These are phyloP conservation scores for Flaveria sonorensis DNA, from an alignment of 129 eudicot genomes.

Conservation along the genomic window DNA sequence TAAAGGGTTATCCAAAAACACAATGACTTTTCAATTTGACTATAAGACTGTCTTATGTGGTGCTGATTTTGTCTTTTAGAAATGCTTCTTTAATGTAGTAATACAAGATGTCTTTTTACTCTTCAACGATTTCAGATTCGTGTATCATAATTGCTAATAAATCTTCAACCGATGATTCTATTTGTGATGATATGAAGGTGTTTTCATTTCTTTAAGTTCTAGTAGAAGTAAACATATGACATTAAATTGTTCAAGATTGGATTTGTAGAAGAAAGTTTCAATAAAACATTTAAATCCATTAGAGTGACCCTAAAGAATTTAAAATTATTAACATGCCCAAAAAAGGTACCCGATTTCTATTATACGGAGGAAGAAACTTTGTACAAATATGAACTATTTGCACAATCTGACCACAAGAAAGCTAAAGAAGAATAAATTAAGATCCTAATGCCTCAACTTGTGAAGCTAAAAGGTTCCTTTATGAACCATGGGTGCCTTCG, in stretches of 20 bases:
- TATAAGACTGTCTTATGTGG: neutral
- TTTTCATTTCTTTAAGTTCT: neutral
- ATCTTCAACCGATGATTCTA: neutral
- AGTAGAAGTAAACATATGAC: neutral
- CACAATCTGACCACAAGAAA: slow-evolving; percentile 24
- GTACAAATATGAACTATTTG: slow-evolving; percentile 52
- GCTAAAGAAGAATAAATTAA: slow-evolving; percentile 40
- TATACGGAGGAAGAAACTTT: slow-evolving; percentile 35
- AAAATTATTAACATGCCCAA: slow-evolving; percentile 7
- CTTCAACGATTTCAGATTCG: neutral
- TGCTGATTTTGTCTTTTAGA: neutral
- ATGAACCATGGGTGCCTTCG: slow-evolving; percentile 37
- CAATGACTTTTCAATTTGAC: no score
- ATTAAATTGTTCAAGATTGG: neutral
- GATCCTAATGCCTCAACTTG: slow-evolving; percentile 48
- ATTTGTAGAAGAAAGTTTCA: neutral
- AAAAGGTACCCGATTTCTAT: slow-evolving; percentile 25
- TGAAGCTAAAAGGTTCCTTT: slow-evolving; percentile 30
- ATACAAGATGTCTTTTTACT: neutral
- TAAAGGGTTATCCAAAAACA: no score
- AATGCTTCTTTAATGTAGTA: neutral
- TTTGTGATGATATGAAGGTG: neutral
- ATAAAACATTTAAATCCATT: neutral
- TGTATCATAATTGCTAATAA: neutral
- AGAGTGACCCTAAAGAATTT: neutral